A percentile compares a stretch with the other conserved stretches of the same genome.
phyloP scores from a whole-genome alignment of 2,329 filamentous ascomycete species.

The Xylaria sp. region DNA sequence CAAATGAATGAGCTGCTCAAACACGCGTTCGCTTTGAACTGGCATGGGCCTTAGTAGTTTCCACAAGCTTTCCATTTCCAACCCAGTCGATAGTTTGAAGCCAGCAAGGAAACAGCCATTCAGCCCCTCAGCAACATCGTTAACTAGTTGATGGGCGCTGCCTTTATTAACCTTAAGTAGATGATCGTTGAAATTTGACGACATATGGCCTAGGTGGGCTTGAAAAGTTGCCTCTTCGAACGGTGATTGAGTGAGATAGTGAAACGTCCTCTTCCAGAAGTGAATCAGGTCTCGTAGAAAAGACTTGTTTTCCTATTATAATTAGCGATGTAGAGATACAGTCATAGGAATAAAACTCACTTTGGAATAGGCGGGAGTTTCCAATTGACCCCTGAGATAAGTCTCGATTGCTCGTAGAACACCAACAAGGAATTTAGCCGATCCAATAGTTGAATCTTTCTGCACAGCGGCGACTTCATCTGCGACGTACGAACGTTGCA shows the following conservation, averaged over 20 bases:
- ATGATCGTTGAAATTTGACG: conserved; percentile 54
- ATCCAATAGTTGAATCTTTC: conserved; percentile 68
- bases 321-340: conserved; percentile 24
- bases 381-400: conserved; percentile 54
- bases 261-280: conserved; percentile 65
- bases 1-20: conserved; percentile 61
- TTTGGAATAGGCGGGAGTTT: conserved; percentile 47
- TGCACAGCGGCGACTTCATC: conserved; percentile 65
- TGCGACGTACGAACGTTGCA: conserved; percentile 68
- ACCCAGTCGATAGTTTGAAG: conserved; percentile 78
- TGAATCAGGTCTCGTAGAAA: conserved; percentile 57
- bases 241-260: conserved; percentile 54
- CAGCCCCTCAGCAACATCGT: conserved; percentile 55
- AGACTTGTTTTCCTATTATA: conserved; percentile 47
- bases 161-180: conserved; percentile 42
- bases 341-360: conserved; percentile 39
- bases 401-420: conserved; percentile 55
- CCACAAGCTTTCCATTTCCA: conserved; percentile 86
- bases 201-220: conserved; percentile 67
- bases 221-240: conserved; percentile 74
- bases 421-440: conserved; percentile 61
- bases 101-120: conserved; percentile 71
- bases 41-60: conserved; percentile 72
- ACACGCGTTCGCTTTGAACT: conserved; percentile 57
- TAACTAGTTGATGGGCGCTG: conserved; percentile 53